Base-by-base conservation (phyloP, 108 stramenopile genomes). In the Pseudonitzschia pungens region DNA sequence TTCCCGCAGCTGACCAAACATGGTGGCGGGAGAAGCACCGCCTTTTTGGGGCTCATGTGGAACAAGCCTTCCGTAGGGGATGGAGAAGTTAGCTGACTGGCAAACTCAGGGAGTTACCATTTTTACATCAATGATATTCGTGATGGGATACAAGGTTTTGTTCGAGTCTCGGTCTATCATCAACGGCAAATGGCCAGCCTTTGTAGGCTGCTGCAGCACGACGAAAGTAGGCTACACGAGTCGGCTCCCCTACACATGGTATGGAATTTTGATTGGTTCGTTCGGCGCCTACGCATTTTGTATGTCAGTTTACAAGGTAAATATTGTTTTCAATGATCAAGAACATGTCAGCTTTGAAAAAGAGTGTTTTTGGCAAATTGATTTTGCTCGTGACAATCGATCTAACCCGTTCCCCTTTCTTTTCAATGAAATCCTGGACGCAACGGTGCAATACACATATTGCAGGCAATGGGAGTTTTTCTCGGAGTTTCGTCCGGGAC, bases 41-140 rank as follows among this genome's bases (percentile, higher is more conserved):
- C 88, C 18, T 91, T 82, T 44, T 62, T 67, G 20, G 91, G 89
- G 31, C 76, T 92, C 41, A 90, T 90, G 89, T 32, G 18, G 80
- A 60, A 75, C 48, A 57, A 78, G 51, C 79, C 84, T 56, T 44
- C 63, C 22, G 83, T 84, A 11, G 93, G 93, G 14, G 87, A 95
- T 65, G 94, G 90, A 14, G 85, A 90, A 76, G 91, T 89, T 50
- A 86, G 85, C n/a, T 29, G 92, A 90, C 73, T 60, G 90, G 65
- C 82, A 88, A 55, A 83, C 86, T 66, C 85, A 91, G 69, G 94
- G 94, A 42, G 87, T 84, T 15, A 84, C 87, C 4, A 80, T 89
- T 18, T 95, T 82, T 77, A 79, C 86, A 15, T 81, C 77, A 60
- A 52, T 95, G 65, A 76, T 92, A 31, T 73, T 89, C 36, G 56